Conservation (phyloP, 768 basidiomycete genomes). For the Boletellus emodensis region DNA sequence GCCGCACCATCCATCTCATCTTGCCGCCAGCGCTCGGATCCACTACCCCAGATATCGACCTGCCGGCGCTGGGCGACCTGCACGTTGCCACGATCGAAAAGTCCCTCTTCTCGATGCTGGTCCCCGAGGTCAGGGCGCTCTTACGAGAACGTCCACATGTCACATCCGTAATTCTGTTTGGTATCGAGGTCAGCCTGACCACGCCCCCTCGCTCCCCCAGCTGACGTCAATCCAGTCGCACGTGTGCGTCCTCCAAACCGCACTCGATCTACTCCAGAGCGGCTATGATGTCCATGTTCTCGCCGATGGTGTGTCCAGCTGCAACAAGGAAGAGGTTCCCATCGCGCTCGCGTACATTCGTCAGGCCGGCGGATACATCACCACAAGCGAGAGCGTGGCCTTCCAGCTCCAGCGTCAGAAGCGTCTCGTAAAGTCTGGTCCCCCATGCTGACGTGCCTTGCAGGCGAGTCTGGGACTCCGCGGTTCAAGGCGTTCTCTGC, state of each 20-base stretch:
- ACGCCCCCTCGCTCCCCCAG: background rate
- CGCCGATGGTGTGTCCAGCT: constrained; percentile 82
- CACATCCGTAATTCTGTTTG: constrained; percentile 69
- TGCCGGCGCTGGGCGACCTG: constrained; percentile 49
- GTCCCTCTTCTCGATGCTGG: constrained; percentile 82
- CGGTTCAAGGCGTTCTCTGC: constrained; percentile 70
- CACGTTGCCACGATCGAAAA: constrained; percentile 68
- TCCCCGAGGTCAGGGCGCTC: constrained; percentile 54
- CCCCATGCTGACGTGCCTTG: constrained; percentile 11
- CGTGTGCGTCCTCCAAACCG: constrained; percentile 84
- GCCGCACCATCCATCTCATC: constrained; percentile 4
- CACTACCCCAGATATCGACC: constrained; percentile 60
- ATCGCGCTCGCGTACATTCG: constrained; percentile 68
- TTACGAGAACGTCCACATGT: constrained; percentile 47
- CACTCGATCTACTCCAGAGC: constrained; percentile 56
- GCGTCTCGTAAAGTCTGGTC: constrained; percentile 7
- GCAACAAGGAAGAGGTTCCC: constrained; percentile 75
- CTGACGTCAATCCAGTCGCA: constrained; percentile 56
- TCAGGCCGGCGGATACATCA: constrained; percentile 69
- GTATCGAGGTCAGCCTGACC: constrained; percentile 68
- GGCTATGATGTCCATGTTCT: constrained; percentile 61
- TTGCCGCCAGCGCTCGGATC: constrained; percentile 55
- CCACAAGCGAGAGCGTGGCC: constrained; percentile 76
- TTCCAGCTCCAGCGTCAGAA: constrained; percentile 70
- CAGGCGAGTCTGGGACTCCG: constrained; percentile 57